Conservation (phyloP, 1,284 basidiomycete genomes). For the Pterulicium gracile region DNA sequence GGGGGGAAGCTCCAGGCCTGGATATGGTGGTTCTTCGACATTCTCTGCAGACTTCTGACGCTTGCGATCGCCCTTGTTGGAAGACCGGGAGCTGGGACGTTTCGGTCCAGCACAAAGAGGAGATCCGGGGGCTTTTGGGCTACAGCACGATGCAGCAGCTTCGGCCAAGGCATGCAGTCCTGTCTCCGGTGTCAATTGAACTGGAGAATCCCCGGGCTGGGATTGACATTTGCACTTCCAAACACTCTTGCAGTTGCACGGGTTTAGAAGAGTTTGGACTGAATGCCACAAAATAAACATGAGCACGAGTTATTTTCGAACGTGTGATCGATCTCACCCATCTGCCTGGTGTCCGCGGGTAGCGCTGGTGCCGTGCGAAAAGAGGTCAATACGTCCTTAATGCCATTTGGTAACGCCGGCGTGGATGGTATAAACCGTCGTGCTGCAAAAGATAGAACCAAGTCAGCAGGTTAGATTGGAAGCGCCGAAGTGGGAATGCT, state of each 20-base stretch:
- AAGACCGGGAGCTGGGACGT: conserved; percentile 11
- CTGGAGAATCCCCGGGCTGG: conserved; percentile 12
- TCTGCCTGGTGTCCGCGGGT: conserved; percentile 37
- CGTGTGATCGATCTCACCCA: conserved; percentile 26
- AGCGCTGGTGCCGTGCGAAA: conserved; percentile 13
- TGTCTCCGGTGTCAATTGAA: conserved; percentile 11
- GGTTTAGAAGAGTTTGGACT: conserved; percentile 53
- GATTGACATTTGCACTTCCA: conserved; percentile 43
- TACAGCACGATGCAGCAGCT: conserved; percentile 34
- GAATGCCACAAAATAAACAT: conserved; percentile 4
- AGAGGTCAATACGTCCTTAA: conserved; percentile 34
- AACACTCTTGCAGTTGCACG: conserved; percentile 48
- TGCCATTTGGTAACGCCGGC: conserved; percentile 53
- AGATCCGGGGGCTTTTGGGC: conserved; percentile 8
- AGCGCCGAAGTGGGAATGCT: conserved; percentile 13
- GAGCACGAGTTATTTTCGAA: neutral
- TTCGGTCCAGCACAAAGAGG: conserved; percentile 11
- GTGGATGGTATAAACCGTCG: conserved; percentile 46
- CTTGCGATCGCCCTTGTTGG: conserved; percentile 16
- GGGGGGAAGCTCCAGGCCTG: conserved; percentile 30
- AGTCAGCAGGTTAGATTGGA: conserved; percentile 2
- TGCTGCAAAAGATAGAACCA: conserved; percentile 22
- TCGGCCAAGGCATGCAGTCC: conserved; percentile 39
- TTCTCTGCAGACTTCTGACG: conserved; percentile 16
- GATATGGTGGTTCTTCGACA: conserved; percentile 3